Conservation (phyloP, 768 basidiomycete genomes). For the Hebeloma cylindrosporum region DNA sequence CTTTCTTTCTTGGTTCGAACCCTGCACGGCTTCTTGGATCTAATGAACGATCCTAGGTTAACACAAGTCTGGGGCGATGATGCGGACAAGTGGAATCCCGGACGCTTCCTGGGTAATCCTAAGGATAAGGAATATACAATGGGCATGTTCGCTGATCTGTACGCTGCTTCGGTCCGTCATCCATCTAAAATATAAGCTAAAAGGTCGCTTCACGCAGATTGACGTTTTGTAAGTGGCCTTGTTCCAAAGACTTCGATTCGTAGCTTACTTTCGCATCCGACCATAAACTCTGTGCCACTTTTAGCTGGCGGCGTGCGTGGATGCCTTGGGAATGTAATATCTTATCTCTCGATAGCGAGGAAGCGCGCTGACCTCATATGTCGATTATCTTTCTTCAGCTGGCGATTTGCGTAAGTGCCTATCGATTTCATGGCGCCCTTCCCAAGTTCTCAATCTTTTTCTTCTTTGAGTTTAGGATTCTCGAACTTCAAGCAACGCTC, state of each 20-base stretch:
- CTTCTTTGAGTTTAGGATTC: neutral
- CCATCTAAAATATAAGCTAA: neutral
- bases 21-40: neutral
- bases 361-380: neutral
- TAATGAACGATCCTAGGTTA: neutral
- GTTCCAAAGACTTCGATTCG: neutral
- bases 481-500: conserved; percentile 6
- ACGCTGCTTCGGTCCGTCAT: neutral
- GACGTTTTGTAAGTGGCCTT: conserved; percentile 7
- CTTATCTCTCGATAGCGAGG: neutral
- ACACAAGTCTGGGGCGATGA: conserved; percentile 6
- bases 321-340: conserved; percentile 6
- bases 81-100: conserved; percentile 10
- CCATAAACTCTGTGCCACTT: no score
- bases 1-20: neutral
- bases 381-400: neutral
- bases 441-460: no score
- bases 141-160: conserved; percentile 13
- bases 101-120: conserved; percentile 1
- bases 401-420: conserved; percentile 5
- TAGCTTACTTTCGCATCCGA: neutral
- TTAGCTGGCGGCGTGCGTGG: conserved; percentile 10
- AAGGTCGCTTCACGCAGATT: conserved; percentile 4
- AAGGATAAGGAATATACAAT: conserved; percentile 5
- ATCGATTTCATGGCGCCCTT: neutral